A percentile compares a stretch with the other conserved stretches of the same genome.
These are phyloP conservation scores for Wallemia ichthyophaga DNA, from an alignment of 1,284 basidiomycete genomes.

Conservation along the genomic window DNA sequence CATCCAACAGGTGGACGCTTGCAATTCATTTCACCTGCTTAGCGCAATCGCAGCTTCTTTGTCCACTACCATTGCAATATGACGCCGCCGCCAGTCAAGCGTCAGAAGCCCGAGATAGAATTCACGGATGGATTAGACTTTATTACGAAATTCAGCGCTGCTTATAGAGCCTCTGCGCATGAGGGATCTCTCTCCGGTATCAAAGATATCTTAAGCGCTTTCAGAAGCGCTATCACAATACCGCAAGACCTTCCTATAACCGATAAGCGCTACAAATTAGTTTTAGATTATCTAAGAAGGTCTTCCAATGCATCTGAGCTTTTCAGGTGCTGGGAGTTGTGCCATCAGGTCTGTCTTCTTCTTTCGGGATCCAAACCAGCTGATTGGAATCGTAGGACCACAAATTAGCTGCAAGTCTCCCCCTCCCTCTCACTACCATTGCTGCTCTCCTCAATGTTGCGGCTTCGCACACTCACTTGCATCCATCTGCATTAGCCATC, in stretches of 20 bases:
- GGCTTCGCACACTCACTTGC: constrained; percentile 32
- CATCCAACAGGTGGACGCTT: too few relatives aligned
- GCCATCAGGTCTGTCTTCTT: constrained; percentile 19
- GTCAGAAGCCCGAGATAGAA: background rate
- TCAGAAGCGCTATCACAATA: background rate
- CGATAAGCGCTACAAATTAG: constrained; percentile 29
- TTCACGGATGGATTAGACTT: background rate
- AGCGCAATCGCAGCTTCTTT: too few relatives aligned
- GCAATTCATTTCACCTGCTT: too few relatives aligned
- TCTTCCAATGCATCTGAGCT: constrained; percentile 27
- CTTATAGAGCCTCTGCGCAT: background rate
- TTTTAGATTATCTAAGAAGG: constrained; percentile 28
- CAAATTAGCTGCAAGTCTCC: constrained; percentile 21
- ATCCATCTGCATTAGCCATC: constrained; percentile 27
- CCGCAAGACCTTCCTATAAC: constrained; percentile 18
- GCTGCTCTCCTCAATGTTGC: constrained; percentile 27
- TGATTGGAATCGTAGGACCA: constrained; percentile 10
- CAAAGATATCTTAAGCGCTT: background rate
- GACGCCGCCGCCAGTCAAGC: background rate
- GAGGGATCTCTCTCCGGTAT: background rate
- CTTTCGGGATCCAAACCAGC: constrained; percentile 4
- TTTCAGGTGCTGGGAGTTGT: constrained; percentile 29
- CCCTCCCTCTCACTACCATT: constrained; percentile 24
- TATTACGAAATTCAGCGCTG: background rate
- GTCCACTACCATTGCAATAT: background rate